Conservation (phyloP, 2,329 filamentous ascomycete genomes). For the Lojkania enalia region DNA sequence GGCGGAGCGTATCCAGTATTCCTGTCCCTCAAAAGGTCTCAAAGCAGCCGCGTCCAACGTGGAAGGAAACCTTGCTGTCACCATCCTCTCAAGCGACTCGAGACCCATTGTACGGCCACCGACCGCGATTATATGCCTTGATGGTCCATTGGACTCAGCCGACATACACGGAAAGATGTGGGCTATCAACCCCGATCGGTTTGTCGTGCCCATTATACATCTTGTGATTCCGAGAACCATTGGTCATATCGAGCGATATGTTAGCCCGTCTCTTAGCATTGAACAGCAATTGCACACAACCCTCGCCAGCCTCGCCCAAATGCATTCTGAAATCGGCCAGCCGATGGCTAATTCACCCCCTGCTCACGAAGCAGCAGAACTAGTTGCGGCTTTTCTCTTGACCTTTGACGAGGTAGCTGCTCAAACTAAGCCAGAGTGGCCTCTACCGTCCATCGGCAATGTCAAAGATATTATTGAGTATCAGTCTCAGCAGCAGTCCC, state of each 20-base stretch:
- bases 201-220: constrained; percentile 38
- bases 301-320: constrained; percentile 41
- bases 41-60: constrained; percentile 11
- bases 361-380: constrained; percentile 27
- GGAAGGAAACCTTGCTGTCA: constrained; percentile 32
- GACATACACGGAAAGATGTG: constrained; percentile 31
- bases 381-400: constrained; percentile 31
- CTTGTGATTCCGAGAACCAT: constrained; percentile 48
- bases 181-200: constrained; percentile 22
- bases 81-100: constrained; percentile 36
- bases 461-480: constrained; percentile 35
- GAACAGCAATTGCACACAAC: constrained; percentile 39
- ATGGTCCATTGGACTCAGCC: constrained; percentile 35
- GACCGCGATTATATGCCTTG: constrained; percentile 48
- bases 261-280: constrained; percentile 25
- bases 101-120: constrained; percentile 28
- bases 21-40: constrained; percentile 25
- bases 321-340: constrained; percentile 36
- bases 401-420: constrained; percentile 9
- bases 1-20: constrained; percentile 28
- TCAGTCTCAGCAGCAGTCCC: constrained; percentile 31
- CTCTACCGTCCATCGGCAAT: constrained; percentile 35
- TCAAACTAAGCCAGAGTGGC: constrained; percentile 24
- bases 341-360: constrained; percentile 33
- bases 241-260: constrained; percentile 50